A percentile compares a stretch with the other conserved stretches of the same genome.
Conservation (phyloP, 2,329 filamentous ascomycete species). For the Amauroascus verrucosus region DNA sequence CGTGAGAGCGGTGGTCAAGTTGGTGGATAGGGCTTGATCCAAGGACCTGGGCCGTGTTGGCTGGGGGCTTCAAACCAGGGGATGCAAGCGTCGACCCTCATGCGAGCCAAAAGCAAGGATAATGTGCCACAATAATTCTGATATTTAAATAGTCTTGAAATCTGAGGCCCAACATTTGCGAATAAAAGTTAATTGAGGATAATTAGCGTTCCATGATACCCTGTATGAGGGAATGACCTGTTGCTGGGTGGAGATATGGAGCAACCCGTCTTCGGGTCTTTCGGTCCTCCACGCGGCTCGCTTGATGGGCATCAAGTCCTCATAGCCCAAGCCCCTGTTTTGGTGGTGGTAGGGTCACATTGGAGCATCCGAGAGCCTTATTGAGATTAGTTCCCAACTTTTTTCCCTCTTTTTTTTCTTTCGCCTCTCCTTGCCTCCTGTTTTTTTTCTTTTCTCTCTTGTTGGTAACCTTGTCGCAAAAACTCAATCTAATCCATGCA, state of each 20-base stretch:
- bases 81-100: neutral
- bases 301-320: neutral
- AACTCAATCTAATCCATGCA: neutral
- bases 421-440: neutral
- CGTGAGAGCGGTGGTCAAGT: conserved; percentile 18
- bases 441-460: neutral
- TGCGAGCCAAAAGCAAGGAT: neutral
- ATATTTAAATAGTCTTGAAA: neutral
- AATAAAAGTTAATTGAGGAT: no score
- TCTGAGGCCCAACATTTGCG: no score
- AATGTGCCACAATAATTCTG: neutral
- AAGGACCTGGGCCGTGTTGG: neutral
- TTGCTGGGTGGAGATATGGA: neutral
- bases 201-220: no score
- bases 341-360: neutral
- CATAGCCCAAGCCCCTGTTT: neutral
- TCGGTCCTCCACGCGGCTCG: neutral
- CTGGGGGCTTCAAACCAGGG: neutral
- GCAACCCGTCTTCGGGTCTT: neutral
- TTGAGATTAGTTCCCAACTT: neutral
- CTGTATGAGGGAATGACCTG: neutral
- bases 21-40: neutral
- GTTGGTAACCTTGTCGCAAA: neutral
- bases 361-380: neutral
- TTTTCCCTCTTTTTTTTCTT: neutral